These are phyloP conservation scores for Sporothrix sp. DNA, from an alignment of 2,329 filamentous ascomycete genomes.

Conservation along the genomic window DNA sequence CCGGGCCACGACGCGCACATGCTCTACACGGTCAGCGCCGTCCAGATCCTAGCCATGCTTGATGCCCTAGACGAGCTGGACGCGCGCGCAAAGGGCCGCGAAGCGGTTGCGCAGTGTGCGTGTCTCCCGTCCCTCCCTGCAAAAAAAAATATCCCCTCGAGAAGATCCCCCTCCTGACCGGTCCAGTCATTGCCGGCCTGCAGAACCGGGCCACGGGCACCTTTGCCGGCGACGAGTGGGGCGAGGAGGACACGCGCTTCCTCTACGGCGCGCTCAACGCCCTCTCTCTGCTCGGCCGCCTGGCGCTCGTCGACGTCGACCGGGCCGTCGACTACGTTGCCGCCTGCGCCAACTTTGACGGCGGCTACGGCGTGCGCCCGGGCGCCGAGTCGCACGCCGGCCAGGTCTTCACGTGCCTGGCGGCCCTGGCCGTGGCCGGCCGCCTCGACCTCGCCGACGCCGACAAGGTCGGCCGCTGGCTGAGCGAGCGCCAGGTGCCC, in stretches of 20 bases:
- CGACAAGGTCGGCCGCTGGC: slow-evolving; percentile 77
- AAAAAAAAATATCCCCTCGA: background rate
- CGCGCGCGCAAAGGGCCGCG: slow-evolving; percentile 55
- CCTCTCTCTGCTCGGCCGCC: slow-evolving; percentile 68
- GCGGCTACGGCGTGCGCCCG: slow-evolving; percentile 80
- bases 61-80: slow-evolving; percentile 82
- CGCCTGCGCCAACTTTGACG: slow-evolving; percentile 85
- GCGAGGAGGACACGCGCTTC: slow-evolving; percentile 90
- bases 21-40: slow-evolving; percentile 88
- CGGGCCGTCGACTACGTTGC: slow-evolving; percentile 72
- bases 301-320: slow-evolving; percentile 65
- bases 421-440: slow-evolving; percentile 72
- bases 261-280: slow-evolving; percentile 85
- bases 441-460: slow-evolving; percentile 72
- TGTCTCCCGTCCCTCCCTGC: slow-evolving; percentile 16
- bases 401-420: slow-evolving; percentile 91
- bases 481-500: slow-evolving; percentile 83
- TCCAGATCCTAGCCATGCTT: slow-evolving; percentile 82
- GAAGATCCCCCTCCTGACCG: slow-evolving; percentile 15
- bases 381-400: slow-evolving; percentile 91
- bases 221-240: slow-evolving; percentile 93
- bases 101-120: slow-evolving; percentile 71
- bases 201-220: slow-evolving; percentile 76
- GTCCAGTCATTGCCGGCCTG: slow-evolving; percentile 62
- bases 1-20: slow-evolving; percentile 93